phyloP scores from a whole-genome alignment of 2,329 filamentous ascomycete species.

The Pseudogymnoascus sp. region DNA sequence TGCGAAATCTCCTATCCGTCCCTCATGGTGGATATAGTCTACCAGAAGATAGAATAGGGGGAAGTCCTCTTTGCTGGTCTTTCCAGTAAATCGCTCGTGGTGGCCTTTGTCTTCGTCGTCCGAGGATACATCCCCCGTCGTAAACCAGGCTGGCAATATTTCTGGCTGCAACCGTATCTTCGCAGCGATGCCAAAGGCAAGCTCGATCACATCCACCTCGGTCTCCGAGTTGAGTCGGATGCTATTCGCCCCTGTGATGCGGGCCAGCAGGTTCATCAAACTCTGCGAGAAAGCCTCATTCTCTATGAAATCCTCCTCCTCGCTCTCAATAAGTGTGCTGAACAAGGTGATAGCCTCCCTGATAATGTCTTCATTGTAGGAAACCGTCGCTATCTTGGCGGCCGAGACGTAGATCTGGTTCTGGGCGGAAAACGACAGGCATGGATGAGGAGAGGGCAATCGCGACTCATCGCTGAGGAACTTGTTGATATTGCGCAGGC shows the following conservation, averaged over 20 bases:
- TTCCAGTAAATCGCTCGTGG: slow-evolving; percentile 68
- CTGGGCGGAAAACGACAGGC: slow-evolving; percentile 76
- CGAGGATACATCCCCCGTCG: slow-evolving; percentile 37
- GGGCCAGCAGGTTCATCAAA: slow-evolving; percentile 76
- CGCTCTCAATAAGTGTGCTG: slow-evolving; percentile 86
- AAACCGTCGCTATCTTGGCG: slow-evolving; percentile 79
- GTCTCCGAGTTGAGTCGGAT: slow-evolving; percentile 71
- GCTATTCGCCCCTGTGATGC: slow-evolving; percentile 67
- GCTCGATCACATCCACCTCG: slow-evolving; percentile 81
- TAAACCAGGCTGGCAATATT: slow-evolving; percentile 89
- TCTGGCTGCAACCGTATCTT: slow-evolving; percentile 87
- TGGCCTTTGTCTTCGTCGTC: slow-evolving; percentile 36
- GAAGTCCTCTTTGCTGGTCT: slow-evolving; percentile 85
- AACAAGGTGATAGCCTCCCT: slow-evolving; percentile 80
- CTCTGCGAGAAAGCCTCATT: slow-evolving; percentile 79
- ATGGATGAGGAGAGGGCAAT: slow-evolving; percentile 81
- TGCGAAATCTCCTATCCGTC: slow-evolving; percentile 90
- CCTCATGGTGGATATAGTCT: slow-evolving; percentile 94
- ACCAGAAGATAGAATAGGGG: slow-evolving; percentile 92
- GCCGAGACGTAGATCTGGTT: slow-evolving; percentile 87
- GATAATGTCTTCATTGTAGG: slow-evolving; percentile 78
- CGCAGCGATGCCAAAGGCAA: slow-evolving; percentile 92
- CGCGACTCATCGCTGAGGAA: slow-evolving; percentile 86
- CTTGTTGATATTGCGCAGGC: slow-evolving; percentile 55
- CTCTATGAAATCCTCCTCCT: slow-evolving; percentile 90